Evolutionary conservation across 768 basidiomycete genomes (phyloP), one percentile per base, ranked within the genome.

Genomic region (Amanita phalloides): DNA sequence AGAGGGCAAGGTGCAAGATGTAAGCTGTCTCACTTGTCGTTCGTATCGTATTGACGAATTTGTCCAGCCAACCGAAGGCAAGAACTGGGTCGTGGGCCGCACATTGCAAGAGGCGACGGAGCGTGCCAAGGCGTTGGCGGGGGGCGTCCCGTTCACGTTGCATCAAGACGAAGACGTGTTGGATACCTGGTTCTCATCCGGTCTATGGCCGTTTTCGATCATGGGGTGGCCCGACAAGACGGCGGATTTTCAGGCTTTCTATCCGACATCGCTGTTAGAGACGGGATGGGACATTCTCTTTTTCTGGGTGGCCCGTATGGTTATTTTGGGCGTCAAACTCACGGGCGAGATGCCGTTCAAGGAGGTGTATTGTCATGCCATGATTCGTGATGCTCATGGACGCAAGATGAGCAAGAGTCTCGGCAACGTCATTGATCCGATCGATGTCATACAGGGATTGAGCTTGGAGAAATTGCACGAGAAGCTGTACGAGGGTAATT

Each of bases 241-340:
- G 0, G 55, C 69, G 3, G 95, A 98, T 63, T 58, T 90, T 38
- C 65, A 82, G 56, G 71, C 73, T 28, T 98, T 90, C 72, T 99
- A 94, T 66, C 96, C 96, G 0, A 70, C 90, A 2, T 79, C 83
- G n/a, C 59, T 98, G 41, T 79, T 98, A 28, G 96, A 98, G 70
- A 99, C 96, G 0, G 96, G 96, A 43, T 98, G 96, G 95, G 96
- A 98, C 57, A 98, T 98, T 60, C 68, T 99, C n/a, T 94, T 94
- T 77, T 98, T 98, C 80, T 99, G 96, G 96, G 95, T 98, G 6
- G 94, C 96, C 13, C 86, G 96, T 39, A 99, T 98, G 95, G 95
- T 89, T 45, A 71, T 99, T 61, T 81, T 98, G 33, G 95, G 96
- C 39, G 70, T 91, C 59, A 77, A 86, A 52, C 80, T 97, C 43